Evolutionary conservation across 306 rosid species (phyloP).

Genomic region (Mucuna pruriens): DNA sequence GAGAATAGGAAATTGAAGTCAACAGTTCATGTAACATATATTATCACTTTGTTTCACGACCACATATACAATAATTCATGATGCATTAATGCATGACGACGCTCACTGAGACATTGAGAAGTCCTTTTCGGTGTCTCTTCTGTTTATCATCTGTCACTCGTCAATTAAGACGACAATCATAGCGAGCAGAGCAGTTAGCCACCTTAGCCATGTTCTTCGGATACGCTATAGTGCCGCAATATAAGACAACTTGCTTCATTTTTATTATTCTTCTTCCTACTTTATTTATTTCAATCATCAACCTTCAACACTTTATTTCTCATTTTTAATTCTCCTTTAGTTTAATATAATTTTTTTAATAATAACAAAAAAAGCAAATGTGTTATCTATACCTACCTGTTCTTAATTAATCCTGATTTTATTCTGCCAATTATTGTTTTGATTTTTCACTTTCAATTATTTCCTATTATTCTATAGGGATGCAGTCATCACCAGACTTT

Average conservation of each 20-base stretch:
- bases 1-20: constrained; percentile 47
- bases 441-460: not conserved
- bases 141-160: constrained; percentile 27
- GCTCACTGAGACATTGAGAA: not conserved
- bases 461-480: constrained; percentile 51
- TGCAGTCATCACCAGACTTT: constrained; percentile 72
- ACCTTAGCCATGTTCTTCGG: constrained; percentile 50
- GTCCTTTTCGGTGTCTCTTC: constrained; percentile 14
- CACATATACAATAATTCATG: constrained; percentile 6
- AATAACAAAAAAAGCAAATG: not conserved
- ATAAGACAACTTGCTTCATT: constrained; percentile 38
- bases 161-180: constrained; percentile 31
- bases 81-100: constrained; percentile 2
- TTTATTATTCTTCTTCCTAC: constrained; percentile 23
- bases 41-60: constrained; percentile 22
- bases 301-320: not conserved
- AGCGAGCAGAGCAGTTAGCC: constrained; percentile 33
- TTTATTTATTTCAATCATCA: constrained; percentile 17
- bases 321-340: not conserved
- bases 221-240: constrained; percentile 32
- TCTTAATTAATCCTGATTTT: constrained; percentile 18
- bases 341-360: not conserved
- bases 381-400: constrained; percentile 21
- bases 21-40: not conserved
- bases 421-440: constrained; percentile 13